Base-by-base conservation (phyloP, 371 early-diverging fungal genomes). In the Amoeboaphelidium protococcarum region DNA sequence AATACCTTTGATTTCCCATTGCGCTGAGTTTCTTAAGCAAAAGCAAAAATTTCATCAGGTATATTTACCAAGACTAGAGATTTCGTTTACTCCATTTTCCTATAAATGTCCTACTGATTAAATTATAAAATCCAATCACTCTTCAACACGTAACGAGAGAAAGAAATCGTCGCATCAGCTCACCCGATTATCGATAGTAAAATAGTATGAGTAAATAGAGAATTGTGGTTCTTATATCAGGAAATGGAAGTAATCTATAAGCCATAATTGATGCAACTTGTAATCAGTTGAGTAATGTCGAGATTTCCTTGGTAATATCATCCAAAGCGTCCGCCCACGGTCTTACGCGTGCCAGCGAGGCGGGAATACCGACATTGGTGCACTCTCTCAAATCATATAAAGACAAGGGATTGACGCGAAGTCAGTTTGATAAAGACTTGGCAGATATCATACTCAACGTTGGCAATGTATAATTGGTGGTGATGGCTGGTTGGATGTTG, bases 401-500 rank as follows among this genome's bases (percentile, higher is more conserved):
- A 50, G 80, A 78, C 49, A 58, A 62, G 20, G 81, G 80, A 40
- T 72, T 78, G 56, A 56, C 85, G 16, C 76, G 95, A 27, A 68
- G 66, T 1, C 83, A 88, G 23, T 94, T 78, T 58, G 92, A 94
- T 58, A 51, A 69, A 19, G 80, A 79, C 23, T 71, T 91, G 26
- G 90, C 87, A 21, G 57, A 67, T 20, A 54, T 66, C 24, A 74
- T 91, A 49, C 58, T 66, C 25, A 46, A 60, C 3, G 47, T 27
- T n/a, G 50, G 51, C 46, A 55, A 62, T n/a, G 82, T 82, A 0
- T 78, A 80, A 50, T 60, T 85, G 24, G 61, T 90, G 1, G 80
- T 94, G n/a, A 67, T 91, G 26, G 95, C 92, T 10, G 95, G 95
- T 40, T 94, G 74, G 69, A 92, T 94, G 92, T 91, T 88, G 57